Conservation (phyloP, 2,329 filamentous ascomycete genomes). For the Chaetomium sp. region DNA sequence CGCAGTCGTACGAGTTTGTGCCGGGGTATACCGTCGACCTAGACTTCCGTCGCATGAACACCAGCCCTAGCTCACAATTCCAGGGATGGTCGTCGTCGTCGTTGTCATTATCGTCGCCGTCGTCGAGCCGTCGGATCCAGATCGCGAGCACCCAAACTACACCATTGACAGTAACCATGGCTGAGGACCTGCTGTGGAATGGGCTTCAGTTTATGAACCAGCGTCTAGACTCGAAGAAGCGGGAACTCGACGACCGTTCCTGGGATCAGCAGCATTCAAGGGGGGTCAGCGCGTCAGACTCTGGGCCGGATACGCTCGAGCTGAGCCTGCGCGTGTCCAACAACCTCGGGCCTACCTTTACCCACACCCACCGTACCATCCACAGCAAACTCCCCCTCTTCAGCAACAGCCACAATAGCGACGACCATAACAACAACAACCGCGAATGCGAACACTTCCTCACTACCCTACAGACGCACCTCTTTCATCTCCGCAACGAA, state of each 20-base stretch:
- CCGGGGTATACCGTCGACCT: conserved; percentile 46
- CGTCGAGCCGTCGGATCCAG: conserved; percentile 26
- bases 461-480: conserved; percentile 31
- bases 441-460: conserved; percentile 37
- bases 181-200: conserved; percentile 43
- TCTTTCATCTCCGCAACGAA: conserved; percentile 34
- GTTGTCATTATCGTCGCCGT: too few species aligned
- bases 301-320: conserved; percentile 39
- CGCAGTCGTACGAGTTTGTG: conserved; percentile 39
- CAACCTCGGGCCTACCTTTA: conserved; percentile 43
- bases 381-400: conserved; percentile 42
- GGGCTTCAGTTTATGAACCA: conserved; percentile 37
- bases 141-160: conserved; percentile 43
- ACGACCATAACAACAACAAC: conserved; percentile 18
- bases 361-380: conserved; percentile 38
- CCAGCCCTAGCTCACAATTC: conserved; percentile 29
- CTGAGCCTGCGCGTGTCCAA: conserved; percentile 43
- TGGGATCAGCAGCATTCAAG: conserved; percentile 15
- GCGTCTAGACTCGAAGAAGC: conserved; percentile 35
- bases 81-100: conserved; percentile 27
- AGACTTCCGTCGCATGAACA: conserved; percentile 37
- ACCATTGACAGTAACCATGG: conserved; percentile 40
- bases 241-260: conserved; percentile 36
- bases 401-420: conserved; percentile 34
- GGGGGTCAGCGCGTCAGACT: conserved; percentile 34